phyloP scores from a whole-genome alignment of 177 flowering plant species.

The Telopea speciosissima region DNA sequence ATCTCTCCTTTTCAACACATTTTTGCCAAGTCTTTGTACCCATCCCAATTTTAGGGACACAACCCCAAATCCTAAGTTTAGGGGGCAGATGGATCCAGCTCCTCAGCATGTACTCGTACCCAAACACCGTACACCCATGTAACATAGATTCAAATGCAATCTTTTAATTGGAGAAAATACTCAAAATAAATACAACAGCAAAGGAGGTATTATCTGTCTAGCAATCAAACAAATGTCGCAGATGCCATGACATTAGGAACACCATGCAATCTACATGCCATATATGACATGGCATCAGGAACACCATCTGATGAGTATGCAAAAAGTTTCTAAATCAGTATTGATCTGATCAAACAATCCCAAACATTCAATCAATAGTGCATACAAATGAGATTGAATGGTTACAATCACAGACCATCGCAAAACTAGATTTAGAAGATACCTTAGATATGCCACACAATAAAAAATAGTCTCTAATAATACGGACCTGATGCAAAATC shows the following conservation, averaged over 20 bases:
- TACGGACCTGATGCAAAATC: not conserved
- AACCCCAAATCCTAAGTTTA: no score
- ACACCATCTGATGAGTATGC: not conserved
- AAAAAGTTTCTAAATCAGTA: not conserved
- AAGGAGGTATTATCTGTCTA: not conserved
- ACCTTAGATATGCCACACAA: not conserved
- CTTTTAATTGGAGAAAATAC: not conserved
- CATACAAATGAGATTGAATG: not conserved
- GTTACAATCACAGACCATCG: not conserved
- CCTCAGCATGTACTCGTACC: no score
- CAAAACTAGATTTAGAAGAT: not conserved
- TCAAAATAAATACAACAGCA: not conserved
- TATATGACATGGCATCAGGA: not conserved
- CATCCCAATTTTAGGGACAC: no score
- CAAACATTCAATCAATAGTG: not conserved
- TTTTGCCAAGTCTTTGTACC: no score
- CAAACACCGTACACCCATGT: no score
- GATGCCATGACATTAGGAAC: no score
- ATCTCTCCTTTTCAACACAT: no score
- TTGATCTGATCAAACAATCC: not conserved
- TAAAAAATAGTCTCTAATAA: no score
- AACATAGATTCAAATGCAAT: not conserved
- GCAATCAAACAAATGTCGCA: not conserved
- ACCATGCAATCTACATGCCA: not conserved
- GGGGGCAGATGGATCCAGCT: no score